Conservation (phyloP, 2,329 filamentous ascomycete genomes). For the Calonectria crousiana region DNA sequence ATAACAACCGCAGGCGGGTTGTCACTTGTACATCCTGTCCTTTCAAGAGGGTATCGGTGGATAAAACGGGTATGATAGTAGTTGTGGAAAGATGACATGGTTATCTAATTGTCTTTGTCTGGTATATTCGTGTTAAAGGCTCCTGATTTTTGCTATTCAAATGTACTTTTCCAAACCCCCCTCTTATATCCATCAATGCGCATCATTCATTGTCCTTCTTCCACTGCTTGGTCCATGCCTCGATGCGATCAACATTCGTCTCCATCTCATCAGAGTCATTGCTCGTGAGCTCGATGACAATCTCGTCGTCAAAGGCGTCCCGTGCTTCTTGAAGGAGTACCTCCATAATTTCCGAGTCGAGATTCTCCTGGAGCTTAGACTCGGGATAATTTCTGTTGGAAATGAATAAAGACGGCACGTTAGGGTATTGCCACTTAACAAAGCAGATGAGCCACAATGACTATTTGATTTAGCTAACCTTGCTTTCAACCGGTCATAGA, state of each 20-base stretch:
- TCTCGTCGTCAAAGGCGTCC: slow-evolving; percentile 86
- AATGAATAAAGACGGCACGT: background rate
- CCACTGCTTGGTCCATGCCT: slow-evolving; percentile 87
- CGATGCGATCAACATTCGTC: slow-evolving; percentile 85
- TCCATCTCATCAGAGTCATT: slow-evolving; percentile 89
- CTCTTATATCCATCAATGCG: background rate
- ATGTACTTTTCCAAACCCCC: background rate
- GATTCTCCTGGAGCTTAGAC: slow-evolving; percentile 92
- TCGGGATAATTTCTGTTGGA: slow-evolving; percentile 79
- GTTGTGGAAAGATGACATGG: no score
- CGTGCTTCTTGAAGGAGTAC: slow-evolving; percentile 90
- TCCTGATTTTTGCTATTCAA: background rate
- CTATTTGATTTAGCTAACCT: slow-evolving; percentile 62
- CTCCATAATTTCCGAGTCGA: slow-evolving; percentile 98
- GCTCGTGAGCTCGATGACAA: slow-evolving; percentile 90
- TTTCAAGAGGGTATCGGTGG: background rate
- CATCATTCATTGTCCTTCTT: slow-evolving; percentile 67
- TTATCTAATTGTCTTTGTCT: background rate
- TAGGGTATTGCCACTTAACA: background rate
- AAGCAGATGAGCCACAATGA: background rate
- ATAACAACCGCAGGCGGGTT: background rate
- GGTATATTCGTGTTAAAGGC: background rate
- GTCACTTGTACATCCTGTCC: background rate
- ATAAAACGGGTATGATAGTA: no score
- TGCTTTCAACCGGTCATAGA: slow-evolving; percentile 86